Conservation (phyloP, 2,329 filamentous ascomycete genomes). For the Sporothrix schenckii region DNA sequence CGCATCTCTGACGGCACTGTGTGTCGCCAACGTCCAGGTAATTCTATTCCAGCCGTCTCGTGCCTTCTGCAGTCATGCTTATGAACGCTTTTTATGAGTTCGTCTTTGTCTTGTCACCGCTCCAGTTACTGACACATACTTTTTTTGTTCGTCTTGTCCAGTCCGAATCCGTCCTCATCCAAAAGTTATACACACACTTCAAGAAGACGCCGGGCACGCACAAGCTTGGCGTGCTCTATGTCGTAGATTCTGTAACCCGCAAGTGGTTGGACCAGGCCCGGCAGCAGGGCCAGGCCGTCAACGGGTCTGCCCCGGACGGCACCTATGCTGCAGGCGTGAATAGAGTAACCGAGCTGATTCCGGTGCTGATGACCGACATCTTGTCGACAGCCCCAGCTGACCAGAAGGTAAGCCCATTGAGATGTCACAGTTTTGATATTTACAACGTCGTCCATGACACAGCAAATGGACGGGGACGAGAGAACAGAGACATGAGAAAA, state of each 20-base stretch:
- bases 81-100: background rate
- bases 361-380: constrained; percentile 93
- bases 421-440: background rate
- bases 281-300: constrained; percentile 77
- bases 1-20: constrained; percentile 80
- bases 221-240: constrained; percentile 98
- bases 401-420: constrained; percentile 82
- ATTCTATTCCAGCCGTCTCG: constrained; percentile 34
- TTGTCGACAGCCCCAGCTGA: constrained; percentile 83
- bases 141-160: constrained; percentile 46
- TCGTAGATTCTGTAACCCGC: constrained; percentile 99
- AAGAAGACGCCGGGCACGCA: constrained; percentile 92
- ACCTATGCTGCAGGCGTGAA: constrained; percentile 94
- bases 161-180: constrained; percentile 93
- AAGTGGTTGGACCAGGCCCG: constrained; percentile 98
- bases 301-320: constrained; percentile 80
- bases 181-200: constrained; percentile 96
- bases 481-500: background rate
- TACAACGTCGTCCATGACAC: background rate
- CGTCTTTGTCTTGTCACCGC: too few relatives aligned
- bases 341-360: constrained; percentile 93
- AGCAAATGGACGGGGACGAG: background rate
- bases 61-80: too few relatives aligned
- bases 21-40: constrained; percentile 90
- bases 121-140: background rate